Evolutionary conservation across 441 rosid species (phyloP).

Genomic region (Pelargonium fulgidum): DNA sequence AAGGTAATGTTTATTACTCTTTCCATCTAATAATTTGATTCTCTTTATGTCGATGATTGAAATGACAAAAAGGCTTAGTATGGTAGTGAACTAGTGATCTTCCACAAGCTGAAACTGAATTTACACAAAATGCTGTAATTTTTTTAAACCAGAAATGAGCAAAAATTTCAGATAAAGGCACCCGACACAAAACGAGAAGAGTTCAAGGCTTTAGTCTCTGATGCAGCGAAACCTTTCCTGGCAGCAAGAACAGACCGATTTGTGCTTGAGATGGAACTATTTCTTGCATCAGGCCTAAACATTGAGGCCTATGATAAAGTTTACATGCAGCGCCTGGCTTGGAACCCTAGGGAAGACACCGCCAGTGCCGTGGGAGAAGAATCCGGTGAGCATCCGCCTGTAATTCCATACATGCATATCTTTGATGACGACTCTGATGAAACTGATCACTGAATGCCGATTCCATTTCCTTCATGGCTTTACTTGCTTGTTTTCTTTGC

Average conservation of each 20-base stretch:
- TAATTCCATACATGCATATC: constrained; percentile 41
- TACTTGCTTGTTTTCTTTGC: neutral
- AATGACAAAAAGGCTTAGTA: too few species aligned
- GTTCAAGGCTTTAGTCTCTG: constrained; percentile 41
- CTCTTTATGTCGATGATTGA: neutral
- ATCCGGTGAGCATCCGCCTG: constrained; percentile 14
- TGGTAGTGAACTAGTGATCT: neutral
- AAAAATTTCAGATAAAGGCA: constrained; percentile 19
- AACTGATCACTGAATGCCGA: constrained; percentile 20
- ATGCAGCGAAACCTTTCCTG: constrained; percentile 67
- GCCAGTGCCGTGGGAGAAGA: constrained; percentile 23
- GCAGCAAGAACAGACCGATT: constrained; percentile 55
- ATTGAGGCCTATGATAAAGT: constrained; percentile 64
- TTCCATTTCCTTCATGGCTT: neutral
- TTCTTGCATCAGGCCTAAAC: constrained; percentile 69
- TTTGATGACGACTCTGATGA: constrained; percentile 43
- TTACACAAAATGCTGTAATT: neutral
- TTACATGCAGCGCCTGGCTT: constrained; percentile 39
- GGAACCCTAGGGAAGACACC: constrained; percentile 31
- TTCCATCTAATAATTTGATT: neutral
- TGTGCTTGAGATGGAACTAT: constrained; percentile 56
- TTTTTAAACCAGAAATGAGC: constrained; percentile 31
- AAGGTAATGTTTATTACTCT: constrained; percentile 34
- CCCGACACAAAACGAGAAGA: constrained; percentile 38
- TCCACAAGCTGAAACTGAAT: neutral